phyloP scores from a whole-genome alignment of 2,329 filamentous ascomycete species.

The Achaetomium macrosporum region DNA sequence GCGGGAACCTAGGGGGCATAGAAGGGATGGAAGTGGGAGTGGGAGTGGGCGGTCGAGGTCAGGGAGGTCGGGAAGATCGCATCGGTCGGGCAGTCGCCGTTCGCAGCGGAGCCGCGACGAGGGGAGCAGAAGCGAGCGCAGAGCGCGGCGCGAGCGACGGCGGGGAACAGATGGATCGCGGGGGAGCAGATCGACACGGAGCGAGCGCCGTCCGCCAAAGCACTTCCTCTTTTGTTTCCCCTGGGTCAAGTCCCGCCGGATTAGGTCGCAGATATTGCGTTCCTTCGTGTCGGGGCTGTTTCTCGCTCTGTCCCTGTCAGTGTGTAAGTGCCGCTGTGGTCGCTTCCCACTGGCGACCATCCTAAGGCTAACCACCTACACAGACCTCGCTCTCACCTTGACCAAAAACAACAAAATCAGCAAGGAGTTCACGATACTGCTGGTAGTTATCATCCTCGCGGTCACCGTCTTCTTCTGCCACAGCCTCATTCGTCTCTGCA shows the following conservation, averaged over 20 bases:
- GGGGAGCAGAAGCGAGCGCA: constrained; percentile 8
- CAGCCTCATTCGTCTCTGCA: constrained; percentile 65
- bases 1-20: constrained; percentile 26
- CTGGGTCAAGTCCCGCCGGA: constrained; percentile 47
- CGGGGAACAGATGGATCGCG: constrained; percentile 8
- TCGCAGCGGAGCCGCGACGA: constrained; percentile 6
- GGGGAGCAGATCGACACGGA: constrained; percentile 7
- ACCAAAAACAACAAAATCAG: constrained; percentile 53
- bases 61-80: constrained; percentile 5
- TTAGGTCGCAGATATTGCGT: constrained; percentile 51
- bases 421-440: constrained; percentile 70
- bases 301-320: constrained; percentile 50
- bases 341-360: neutral
- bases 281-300: constrained; percentile 62
- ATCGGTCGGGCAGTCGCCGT: constrained; percentile 5
- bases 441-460: constrained; percentile 71
- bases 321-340: constrained; percentile 51
- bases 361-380: neutral
- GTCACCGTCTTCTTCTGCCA: constrained; percentile 77
- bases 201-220: constrained; percentile 31
- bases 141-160: constrained; percentile 14
- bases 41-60: constrained; percentile 4
- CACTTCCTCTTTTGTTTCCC: constrained; percentile 51
- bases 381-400: constrained; percentile 68
- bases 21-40: constrained; percentile 7